Evolutionary conservation across 768 basidiomycete species (phyloP).

Genomic region (Kwoniella shandongensis): DNA sequence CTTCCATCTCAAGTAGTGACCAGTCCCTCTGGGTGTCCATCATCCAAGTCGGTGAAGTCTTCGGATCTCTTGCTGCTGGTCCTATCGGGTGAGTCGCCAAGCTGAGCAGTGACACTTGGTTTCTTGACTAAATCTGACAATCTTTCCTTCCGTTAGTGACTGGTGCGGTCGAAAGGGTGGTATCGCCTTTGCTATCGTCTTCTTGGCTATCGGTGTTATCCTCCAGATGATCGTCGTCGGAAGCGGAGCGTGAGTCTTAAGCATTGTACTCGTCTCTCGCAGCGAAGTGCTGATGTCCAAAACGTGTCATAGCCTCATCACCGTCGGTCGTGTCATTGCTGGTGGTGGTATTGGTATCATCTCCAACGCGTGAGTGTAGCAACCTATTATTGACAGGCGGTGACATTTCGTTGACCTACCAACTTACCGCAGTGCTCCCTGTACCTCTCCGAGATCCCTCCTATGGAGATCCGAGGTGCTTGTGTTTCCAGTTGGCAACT

Average conservation of each 20-base stretch:
- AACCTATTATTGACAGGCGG: neutral
- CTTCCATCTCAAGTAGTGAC: conserved; percentile 29
- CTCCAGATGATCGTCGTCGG: conserved; percentile 42
- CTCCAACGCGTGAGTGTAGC: conserved; percentile 32
- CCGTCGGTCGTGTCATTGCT: conserved; percentile 51
- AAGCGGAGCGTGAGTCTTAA: conserved; percentile 21
- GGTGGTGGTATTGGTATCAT: conserved; percentile 51
- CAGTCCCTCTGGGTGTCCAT: conserved; percentile 42
- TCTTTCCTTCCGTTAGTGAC: conserved; percentile 23
- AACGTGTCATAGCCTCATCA: conserved; percentile 32
- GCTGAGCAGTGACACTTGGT: neutral
- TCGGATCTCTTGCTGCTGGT: conserved; percentile 50
- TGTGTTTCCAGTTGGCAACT: conserved; percentile 53
- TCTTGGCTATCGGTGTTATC: conserved; percentile 47
- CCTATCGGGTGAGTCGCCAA: conserved; percentile 40
- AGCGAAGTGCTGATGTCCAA: neutral
- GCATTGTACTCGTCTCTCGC: neutral
- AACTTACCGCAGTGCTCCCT: conserved; percentile 45
- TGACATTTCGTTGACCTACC: neutral
- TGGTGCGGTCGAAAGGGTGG: conserved; percentile 50
- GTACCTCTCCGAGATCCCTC: conserved; percentile 53
- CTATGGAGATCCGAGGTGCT: conserved; percentile 50
- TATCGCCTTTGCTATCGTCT: conserved; percentile 33
- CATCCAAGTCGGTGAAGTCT: conserved; percentile 52
- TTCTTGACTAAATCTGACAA: neutral